Evolutionary conservation across 768 basidiomycete genomes (phyloP).

Genomic region (Boletales sp.): DNA sequence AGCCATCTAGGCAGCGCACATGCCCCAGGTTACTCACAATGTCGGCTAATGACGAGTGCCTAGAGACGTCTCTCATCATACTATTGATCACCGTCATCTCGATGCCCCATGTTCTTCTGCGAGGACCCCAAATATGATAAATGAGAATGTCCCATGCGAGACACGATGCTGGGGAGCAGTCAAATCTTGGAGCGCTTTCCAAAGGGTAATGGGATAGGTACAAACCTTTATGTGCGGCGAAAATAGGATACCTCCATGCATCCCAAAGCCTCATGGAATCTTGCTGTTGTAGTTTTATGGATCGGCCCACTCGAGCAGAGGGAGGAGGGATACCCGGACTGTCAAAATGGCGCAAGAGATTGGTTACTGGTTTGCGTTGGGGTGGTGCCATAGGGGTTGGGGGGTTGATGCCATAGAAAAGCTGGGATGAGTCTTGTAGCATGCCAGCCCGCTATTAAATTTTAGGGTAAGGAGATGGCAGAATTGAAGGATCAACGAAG

Average conservation of each 20-base stretch:
- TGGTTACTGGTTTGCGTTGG: constrained; percentile 15
- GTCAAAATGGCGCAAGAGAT: constrained; percentile 50
- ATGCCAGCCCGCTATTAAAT: constrained; percentile 9
- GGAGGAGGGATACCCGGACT: constrained; percentile 69
- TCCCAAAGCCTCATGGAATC: constrained; percentile 63
- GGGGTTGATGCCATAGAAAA: constrained; percentile 12
- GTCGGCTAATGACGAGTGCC: constrained; percentile 80
- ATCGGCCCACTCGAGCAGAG: constrained; percentile 67
- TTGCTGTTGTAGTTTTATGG: constrained; percentile 54
- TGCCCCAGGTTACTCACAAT: constrained; percentile 49
- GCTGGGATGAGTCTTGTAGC: constrained; percentile 22
- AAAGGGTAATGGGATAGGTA: neutral
- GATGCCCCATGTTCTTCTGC: constrained; percentile 88
- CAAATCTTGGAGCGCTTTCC: neutral
- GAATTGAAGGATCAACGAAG: neutral
- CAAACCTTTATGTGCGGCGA: constrained; percentile 65
- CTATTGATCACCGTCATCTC: constrained; percentile 89
- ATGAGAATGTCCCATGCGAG: constrained; percentile 66
- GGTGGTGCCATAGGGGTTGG: constrained; percentile 14
- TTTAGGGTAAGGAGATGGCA: neutral
- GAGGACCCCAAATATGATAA: constrained; percentile 84
- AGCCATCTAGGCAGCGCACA: neutral
- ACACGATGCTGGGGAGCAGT: constrained; percentile 21
- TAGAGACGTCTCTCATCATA: constrained; percentile 79
- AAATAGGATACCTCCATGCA: constrained; percentile 66